Base-by-base conservation (phyloP, 1,139 yeast species). In the Nadsonia commutata region DNA sequence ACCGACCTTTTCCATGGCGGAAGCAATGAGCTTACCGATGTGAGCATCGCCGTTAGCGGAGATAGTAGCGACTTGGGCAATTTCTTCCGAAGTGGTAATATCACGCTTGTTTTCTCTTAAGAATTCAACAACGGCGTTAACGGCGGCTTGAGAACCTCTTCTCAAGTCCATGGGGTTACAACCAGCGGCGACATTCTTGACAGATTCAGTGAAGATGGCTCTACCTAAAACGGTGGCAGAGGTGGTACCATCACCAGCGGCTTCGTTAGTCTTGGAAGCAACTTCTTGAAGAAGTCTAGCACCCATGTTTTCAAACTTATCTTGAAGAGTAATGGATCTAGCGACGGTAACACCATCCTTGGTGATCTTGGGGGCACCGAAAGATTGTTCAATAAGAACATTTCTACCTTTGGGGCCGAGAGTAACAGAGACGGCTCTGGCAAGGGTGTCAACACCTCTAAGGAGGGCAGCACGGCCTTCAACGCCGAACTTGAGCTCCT, bases 261-360 rank as follows among this genome's bases (percentile, higher is more conserved):
- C 76, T 70, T 90, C 98, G 67, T 90, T 90, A 59, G 98, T 90
- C 76, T 86, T 90, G 56, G 95, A 80, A 43, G 98, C 98, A 54
- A 90, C 98, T 64, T 90, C 98, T 68, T 90, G 98, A 61, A 90
- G 72, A 56, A 90, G 75, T 67, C 84, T 84, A 51, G 98, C 98
- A 51, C 98, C 98, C 70, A 85, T 71, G 68, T 90, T 94, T 71
- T 90, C 97, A 60, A 88, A 90, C 68, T 85, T 86, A 71, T 90
- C 94, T 64, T 85, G 72, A 57, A 90, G 72, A 44, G 79, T 76
- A 60, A 90, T 80, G 49, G 95, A 78, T 61, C 75, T 78, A 53
- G 98, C 98, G 50, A 90, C 98, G 40, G 98, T 90, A 47, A 90
- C 98, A 78, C 98, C 98, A 65, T 90, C 98, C 72, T 90, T 90